These are phyloP conservation scores for Rhizopus arrhizus DNA, from an alignment of 371 early-diverging fungal species.

Conservation along the genomic window DNA sequence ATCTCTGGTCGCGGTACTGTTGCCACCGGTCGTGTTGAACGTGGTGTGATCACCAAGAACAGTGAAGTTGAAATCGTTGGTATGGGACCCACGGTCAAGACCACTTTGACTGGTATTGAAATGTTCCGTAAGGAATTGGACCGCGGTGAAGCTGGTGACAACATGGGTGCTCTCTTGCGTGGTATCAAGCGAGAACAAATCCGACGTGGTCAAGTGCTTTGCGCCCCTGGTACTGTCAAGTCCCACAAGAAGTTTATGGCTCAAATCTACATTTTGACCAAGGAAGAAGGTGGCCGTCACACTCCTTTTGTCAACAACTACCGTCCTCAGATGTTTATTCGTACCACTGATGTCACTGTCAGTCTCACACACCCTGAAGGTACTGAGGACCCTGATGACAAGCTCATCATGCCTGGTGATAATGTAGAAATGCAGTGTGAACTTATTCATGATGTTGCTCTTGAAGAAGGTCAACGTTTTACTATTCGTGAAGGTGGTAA, in stretches of 20 bases:
- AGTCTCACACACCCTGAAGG: slow-evolving; percentile 83
- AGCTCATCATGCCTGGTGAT: slow-evolving; percentile 99
- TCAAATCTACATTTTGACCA: slow-evolving; percentile 92
- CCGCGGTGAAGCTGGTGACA: slow-evolving; percentile 97
- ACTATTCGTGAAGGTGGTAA: slow-evolving; percentile 98
- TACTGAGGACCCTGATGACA: slow-evolving; percentile 81
- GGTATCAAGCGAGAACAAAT: slow-evolving; percentile 97
- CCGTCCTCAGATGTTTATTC: slow-evolving; percentile 93
- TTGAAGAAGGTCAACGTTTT: slow-evolving; percentile 94
- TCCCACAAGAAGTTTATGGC: slow-evolving; percentile 93
- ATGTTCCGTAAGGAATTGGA: slow-evolving; percentile 99
- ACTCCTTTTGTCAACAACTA: slow-evolving; percentile 97
- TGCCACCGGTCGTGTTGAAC: slow-evolving; percentile 97
- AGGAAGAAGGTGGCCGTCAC: slow-evolving; percentile 98
- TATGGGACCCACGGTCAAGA: slow-evolving; percentile 85
- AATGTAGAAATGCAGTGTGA: slow-evolving; percentile 86
- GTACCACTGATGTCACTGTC: slow-evolving; percentile 94
- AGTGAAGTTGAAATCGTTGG: slow-evolving; percentile 97
- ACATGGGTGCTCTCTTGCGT: slow-evolving; percentile 96
- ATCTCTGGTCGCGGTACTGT: slow-evolving; percentile 99
- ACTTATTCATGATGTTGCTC: slow-evolving; percentile 79
- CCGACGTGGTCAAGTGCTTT: slow-evolving; percentile 93
- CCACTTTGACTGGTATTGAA: slow-evolving; percentile 94
- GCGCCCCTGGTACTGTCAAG: slow-evolving; percentile 89
- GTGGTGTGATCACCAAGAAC: slow-evolving; percentile 93